Percentiles rank a stretch among this genome's conserved stretches.
Evolutionary conservation across 2,329 filamentous ascomycete species (phyloP).

Genomic region (Fulvia fulva): DNA sequence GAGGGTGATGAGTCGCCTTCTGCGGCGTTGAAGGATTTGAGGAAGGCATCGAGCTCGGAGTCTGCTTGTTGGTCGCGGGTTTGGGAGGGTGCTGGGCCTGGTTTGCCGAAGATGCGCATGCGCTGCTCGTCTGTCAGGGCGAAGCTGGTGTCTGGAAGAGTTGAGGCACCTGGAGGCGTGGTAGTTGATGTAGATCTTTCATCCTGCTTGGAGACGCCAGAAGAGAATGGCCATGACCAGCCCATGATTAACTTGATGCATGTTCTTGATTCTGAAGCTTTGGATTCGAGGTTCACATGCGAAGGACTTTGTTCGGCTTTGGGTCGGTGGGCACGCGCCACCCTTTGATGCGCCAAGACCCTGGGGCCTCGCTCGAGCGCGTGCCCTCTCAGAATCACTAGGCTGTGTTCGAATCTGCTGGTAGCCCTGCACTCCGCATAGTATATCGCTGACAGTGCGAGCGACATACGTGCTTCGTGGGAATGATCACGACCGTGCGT

Average conservation of each 20-base stretch:
- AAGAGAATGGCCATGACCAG: conserved; percentile 27
- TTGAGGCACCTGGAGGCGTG: background rate
- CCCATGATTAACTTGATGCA: conserved; percentile 19
- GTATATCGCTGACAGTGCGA: no score
- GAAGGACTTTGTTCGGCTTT: conserved; percentile 3
- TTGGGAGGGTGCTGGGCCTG: conserved; percentile 16
- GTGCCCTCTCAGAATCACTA: no score
- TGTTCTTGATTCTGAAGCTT: background rate
- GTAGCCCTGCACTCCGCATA: no score
- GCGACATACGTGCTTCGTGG: no score
- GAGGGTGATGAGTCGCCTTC: conserved; percentile 1
- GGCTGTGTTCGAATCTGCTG: no score
- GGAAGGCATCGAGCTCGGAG: conserved; percentile 51
- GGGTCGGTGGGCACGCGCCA: background rate
- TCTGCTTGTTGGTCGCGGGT: conserved; percentile 47
- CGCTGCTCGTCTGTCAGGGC: conserved; percentile 29
- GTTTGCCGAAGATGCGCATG: conserved; percentile 29
- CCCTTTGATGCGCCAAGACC: no score
- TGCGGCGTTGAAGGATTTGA: conserved; percentile 44
- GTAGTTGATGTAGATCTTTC: background rate
- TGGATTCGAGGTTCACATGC: conserved; percentile 7
- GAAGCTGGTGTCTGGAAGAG: conserved; percentile 2
- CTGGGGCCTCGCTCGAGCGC: background rate
- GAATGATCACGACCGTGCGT: no score
- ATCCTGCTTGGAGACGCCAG: conserved; percentile 3